Percentiles rank a stretch among this genome's conserved stretches.
These are phyloP conservation scores for Rhizomucor miehei DNA, from an alignment of 371 early-diverging fungal species.

Conservation along the genomic window DNA sequence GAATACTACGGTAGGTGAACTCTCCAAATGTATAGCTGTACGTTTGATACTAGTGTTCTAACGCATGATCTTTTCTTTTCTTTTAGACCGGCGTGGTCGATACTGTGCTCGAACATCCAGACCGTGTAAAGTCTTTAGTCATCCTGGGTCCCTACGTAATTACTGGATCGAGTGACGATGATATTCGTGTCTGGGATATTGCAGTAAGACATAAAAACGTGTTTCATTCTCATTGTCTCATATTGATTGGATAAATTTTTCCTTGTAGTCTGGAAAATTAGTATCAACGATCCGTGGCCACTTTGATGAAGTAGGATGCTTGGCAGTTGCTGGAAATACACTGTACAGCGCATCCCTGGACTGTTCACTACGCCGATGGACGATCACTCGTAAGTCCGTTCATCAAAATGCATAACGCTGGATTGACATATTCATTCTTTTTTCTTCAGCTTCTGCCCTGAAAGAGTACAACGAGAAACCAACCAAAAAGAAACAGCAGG, in stretches of 20 bases:
- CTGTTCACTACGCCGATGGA: constrained; percentile 76
- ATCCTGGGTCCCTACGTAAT: constrained; percentile 64
- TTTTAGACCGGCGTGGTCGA: constrained; percentile 59
- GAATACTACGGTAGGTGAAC: constrained; percentile 34
- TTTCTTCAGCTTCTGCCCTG: constrained; percentile 16
- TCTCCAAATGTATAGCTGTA: not conserved
- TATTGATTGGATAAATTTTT: not conserved
- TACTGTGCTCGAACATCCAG: constrained; percentile 71
- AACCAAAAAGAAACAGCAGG: constrained; percentile 8
- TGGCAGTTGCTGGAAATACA: constrained; percentile 50
- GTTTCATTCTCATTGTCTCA: no score
- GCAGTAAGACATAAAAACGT: constrained; percentile 55
- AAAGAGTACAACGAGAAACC: constrained; percentile 24
- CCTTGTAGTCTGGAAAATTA: constrained; percentile 67
- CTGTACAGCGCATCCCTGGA: constrained; percentile 77
- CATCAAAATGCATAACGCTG: no score
- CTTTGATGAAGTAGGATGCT: constrained; percentile 75
- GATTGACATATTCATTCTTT: not conserved
- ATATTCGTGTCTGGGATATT: constrained; percentile 77
- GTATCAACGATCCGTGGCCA: constrained; percentile 70
- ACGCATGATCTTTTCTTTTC: not conserved
- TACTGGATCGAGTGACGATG: constrained; percentile 82
- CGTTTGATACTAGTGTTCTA: not conserved
- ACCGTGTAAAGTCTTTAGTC: constrained; percentile 71
- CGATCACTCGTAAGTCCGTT: constrained; percentile 46